Evolutionary conservation across 768 basidiomycete species (phyloP).

Genomic region (Serendipita sp.): DNA sequence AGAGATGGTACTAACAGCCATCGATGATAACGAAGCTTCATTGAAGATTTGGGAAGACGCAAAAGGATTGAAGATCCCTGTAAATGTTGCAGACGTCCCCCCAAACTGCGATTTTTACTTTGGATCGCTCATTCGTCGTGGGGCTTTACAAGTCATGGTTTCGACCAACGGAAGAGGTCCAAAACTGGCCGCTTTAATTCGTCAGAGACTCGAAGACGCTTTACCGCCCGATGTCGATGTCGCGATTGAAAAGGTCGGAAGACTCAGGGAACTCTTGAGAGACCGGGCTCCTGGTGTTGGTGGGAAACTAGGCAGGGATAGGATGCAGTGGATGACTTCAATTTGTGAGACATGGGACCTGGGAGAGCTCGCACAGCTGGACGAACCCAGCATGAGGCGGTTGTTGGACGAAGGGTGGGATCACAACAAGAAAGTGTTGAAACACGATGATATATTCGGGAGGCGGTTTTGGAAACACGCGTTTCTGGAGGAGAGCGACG

Average conservation of each 20-base stretch:
- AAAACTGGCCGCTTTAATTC: slow-evolving; percentile 72
- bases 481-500: neutral
- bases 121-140: slow-evolving; percentile 79
- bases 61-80: slow-evolving; percentile 53
- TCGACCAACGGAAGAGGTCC: slow-evolving; percentile 91
- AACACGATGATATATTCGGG: neutral
- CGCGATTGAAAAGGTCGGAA: slow-evolving; percentile 67
- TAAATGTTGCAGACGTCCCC: slow-evolving; percentile 95
- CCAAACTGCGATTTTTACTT: slow-evolving; percentile 97
- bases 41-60: slow-evolving; percentile 56
- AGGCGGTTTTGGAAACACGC: neutral
- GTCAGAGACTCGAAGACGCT: slow-evolving; percentile 44
- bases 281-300: slow-evolving; percentile 71
- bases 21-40: slow-evolving; percentile 64
- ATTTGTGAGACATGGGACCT: slow-evolving; percentile 76
- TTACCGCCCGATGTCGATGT: slow-evolving; percentile 57
- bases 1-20: slow-evolving; percentile 86
- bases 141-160: slow-evolving; percentile 88
- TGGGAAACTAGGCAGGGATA: slow-evolving; percentile 50
- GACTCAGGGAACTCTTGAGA: slow-evolving; percentile 53
- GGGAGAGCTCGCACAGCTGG: slow-evolving; percentile 58
- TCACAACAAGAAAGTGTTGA: neutral
- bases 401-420: slow-evolving; percentile 84
- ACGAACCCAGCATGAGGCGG: slow-evolving; percentile 43
- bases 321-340: slow-evolving; percentile 88